Percentiles rank a stretch among this genome's conserved stretches.
Evolutionary conservation across 176 grass and related monocot species (phyloP).

Genomic region (Paspalum notatum): DNA sequence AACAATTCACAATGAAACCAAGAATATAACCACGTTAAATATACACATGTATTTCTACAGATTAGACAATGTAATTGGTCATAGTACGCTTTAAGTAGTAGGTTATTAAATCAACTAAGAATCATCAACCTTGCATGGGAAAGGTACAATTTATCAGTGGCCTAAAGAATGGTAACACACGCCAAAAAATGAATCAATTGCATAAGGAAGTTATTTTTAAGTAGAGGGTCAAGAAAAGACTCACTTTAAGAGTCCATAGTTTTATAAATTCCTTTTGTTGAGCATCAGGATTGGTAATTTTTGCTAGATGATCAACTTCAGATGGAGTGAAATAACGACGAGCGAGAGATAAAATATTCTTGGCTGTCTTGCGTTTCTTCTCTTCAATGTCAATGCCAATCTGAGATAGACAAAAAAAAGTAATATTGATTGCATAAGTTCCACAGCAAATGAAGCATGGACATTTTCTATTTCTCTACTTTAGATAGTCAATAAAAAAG

Average conservation of each 20-base stretch:
- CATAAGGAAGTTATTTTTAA: neutral
- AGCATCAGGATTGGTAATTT: conserved; percentile 61
- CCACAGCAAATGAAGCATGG: conserved; percentile 12
- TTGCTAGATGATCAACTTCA: conserved; percentile 73
- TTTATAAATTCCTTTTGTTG: conserved; percentile 87
- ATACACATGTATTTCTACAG: neutral
- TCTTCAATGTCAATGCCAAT: conserved; percentile 97
- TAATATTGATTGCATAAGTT: conserved; percentile 29
- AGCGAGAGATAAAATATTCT: conserved; percentile 73
- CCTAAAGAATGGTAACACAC: conserved; percentile 22
- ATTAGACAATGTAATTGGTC: conserved; percentile 1
- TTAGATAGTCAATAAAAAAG: conserved; percentile 24
- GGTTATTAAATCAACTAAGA: neutral
- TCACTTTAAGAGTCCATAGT: conserved; percentile 97
- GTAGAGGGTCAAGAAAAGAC: conserved; percentile 25
- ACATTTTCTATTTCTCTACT: neutral
- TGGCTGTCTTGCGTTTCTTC: conserved; percentile 73
- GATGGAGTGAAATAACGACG: conserved; percentile 81
- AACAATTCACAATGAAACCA: neutral
- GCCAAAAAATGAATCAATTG: neutral
- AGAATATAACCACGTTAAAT: neutral
- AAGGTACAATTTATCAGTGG: neutral
- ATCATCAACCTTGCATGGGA: neutral
- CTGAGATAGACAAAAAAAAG: conserved; percentile 43
- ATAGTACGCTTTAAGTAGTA: conserved; percentile 4